Base-by-base conservation (phyloP, 306 rosid species). In the Prosopis cineraria region DNA sequence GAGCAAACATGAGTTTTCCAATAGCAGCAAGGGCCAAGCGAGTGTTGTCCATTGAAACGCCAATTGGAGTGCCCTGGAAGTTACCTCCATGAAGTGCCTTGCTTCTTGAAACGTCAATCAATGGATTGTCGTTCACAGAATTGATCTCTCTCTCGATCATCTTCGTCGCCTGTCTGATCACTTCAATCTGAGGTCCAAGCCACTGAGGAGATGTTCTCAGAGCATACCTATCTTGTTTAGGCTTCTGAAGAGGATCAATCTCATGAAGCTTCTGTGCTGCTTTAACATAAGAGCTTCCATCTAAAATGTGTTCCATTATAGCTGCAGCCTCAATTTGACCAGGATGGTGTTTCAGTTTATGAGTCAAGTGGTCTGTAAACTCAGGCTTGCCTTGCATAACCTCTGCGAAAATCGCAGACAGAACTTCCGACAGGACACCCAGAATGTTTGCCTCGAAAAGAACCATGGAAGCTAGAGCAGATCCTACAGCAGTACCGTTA, bases 281-380 rank as follows among this genome's bases (percentile, higher is more conserved):
- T 72, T 91, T 92, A 17, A 92, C 85, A 68, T 82, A 89, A 12
- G 92, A 83, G 64, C 98, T 94, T 40, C 98, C 98, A 73, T 86
- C 94, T 12, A 94, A 76, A 75, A 94, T 90, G 85, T 94, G 96
- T 73, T 94, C 98, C 98, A 94, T 94, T 69, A 94, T 89, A 37
- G 98, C 98, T 2, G 96, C 98, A 58, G 98, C 98, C 73, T 94
- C 98, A 80, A 94, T 94, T n/a, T 94, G 98, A 7, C 98, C 98
- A 37, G 98, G 98, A 39, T 94, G 98, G 70, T 90, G 98, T 76
- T 94, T 94, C 80, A 94, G 44, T 39, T 89, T 94, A 65, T 94
- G 98, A 0, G 96, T 92, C 87, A 94, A 82, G 56, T 94, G 96
- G 56, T 94, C 98, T 0, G 97, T 90, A 70, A 94, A 94, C 40